phyloP scores from a whole-genome alignment of 176 grass and related monocot species.

The Carex pumila region DNA sequence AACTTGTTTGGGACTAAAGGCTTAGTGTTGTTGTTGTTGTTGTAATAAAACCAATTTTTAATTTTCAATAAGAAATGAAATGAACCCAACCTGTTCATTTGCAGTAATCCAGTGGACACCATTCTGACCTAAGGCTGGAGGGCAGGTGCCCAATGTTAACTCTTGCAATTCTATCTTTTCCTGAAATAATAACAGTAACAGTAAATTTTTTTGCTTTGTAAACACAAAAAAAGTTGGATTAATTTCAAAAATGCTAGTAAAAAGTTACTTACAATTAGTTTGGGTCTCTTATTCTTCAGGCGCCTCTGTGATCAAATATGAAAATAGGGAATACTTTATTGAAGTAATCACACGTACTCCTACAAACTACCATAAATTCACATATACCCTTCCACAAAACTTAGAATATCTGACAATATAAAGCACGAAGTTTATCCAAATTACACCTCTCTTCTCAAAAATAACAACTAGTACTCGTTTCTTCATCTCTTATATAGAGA shows the following conservation, averaged over 20 bases:
- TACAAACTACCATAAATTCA: neutral
- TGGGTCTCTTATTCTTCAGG: slow-evolving; percentile 74
- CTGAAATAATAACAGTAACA: slow-evolving; percentile 31
- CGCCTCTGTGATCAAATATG: slow-evolving; percentile 55
- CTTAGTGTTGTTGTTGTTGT: too few relatives aligned
- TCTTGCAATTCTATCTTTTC: slow-evolving; percentile 97
- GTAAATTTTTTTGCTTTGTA: slow-evolving; percentile 20
- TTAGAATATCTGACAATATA: neutral
- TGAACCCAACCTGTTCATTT: slow-evolving; percentile 50
- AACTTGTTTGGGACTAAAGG: too few relatives aligned
- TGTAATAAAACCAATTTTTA: neutral
- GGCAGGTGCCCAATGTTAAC: slow-evolving; percentile 69
- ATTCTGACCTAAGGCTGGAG: slow-evolving; percentile 70
- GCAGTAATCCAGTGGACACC: slow-evolving; percentile 81
- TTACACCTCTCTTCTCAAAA: neutral
- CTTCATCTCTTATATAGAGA: neutral
- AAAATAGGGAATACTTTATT: slow-evolving; percentile 8
- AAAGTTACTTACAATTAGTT: slow-evolving; percentile 65
- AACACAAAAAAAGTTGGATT: slow-evolving; percentile 16
- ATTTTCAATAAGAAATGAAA: neutral
- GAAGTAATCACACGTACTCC: neutral
- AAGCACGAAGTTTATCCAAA: neutral
- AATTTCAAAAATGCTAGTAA: neutral
- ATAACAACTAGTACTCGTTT: neutral
- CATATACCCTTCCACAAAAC: neutral